Conservation (phyloP, 352 stramenopile genomes). For the Halophytophthora batemanensis region DNA sequence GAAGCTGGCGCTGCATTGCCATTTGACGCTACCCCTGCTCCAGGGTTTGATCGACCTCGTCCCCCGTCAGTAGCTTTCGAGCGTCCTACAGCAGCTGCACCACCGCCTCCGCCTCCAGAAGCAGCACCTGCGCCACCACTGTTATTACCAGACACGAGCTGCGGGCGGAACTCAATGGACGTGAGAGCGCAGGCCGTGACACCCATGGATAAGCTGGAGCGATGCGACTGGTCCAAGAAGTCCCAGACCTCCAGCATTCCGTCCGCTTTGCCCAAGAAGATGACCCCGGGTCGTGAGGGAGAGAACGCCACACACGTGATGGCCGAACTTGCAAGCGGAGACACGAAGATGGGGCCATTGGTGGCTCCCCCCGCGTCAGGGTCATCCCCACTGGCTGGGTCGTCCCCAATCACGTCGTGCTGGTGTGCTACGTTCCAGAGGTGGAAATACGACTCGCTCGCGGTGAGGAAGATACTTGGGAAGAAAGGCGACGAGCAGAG, state of each 20-base stretch:
- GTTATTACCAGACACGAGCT: conserved; percentile 17
- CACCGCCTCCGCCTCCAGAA: conserved; percentile 5
- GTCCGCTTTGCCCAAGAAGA: conserved; percentile 89
- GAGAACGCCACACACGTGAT: conserved; percentile 88
- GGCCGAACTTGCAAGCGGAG: conserved; percentile 68
- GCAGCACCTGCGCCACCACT: conserved; percentile 8
- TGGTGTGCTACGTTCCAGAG: conserved; percentile 86
- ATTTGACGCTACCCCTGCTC: neutral
- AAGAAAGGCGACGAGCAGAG: conserved; percentile 91
- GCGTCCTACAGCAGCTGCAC: conserved; percentile 12
- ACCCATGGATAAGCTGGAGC: conserved; percentile 69
- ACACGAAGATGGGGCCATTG: conserved; percentile 84
- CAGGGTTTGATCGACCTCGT: conserved; percentile 16
- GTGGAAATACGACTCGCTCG: conserved; percentile 90
- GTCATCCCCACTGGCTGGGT: neutral
- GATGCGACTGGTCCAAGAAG: conserved; percentile 90
- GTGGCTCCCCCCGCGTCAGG: conserved; percentile 11
- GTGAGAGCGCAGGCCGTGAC: conserved; percentile 87
- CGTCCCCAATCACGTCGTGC: conserved; percentile 9
- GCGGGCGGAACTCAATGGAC: conserved; percentile 75
- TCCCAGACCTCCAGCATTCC: conserved; percentile 93
- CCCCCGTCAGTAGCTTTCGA: conserved; percentile 16
- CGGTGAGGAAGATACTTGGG: conserved; percentile 81
- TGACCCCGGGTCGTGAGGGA: conserved; percentile 81
- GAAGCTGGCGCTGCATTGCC: conserved; percentile 14